Percentiles rank a stretch among this genome's conserved stretches.
Evolutionary conservation across 768 basidiomycete species (phyloP).

Genomic region (Leucosporidium scottii): DNA sequence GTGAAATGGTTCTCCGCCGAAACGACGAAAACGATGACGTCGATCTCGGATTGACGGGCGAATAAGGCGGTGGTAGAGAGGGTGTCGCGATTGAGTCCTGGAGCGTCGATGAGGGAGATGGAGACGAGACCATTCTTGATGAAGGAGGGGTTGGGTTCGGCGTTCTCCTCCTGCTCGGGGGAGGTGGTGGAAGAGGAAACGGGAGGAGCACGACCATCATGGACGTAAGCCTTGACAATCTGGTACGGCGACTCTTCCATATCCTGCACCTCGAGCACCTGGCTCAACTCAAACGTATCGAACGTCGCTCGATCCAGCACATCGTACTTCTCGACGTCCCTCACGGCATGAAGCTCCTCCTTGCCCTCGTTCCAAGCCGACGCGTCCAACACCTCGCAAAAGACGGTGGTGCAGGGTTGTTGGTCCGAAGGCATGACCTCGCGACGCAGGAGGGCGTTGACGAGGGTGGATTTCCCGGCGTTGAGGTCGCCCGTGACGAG

Average conservation of each 20-base stretch:
- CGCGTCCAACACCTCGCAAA: conserved; percentile 92
- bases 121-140: conserved; percentile 58
- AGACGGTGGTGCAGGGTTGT: conserved; percentile 93
- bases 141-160: conserved; percentile 22
- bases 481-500: conserved; percentile 97
- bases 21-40: conserved; percentile 96
- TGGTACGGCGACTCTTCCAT: conserved; percentile 61
- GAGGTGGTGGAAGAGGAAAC: no score
- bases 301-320: conserved; percentile 68
- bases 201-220: conserved; percentile 62
- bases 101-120: conserved; percentile 96
- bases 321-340: conserved; percentile 54
- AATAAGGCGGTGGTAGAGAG: conserved; percentile 92
- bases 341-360: conserved; percentile 80
- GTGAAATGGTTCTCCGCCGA: conserved; percentile 99
- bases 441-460: conserved; percentile 84
- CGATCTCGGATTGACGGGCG: conserved; percentile 92
- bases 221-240: conserved; percentile 80
- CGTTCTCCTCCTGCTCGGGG: neutral
- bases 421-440: conserved; percentile 96
- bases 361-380: conserved; percentile 61
- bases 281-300: conserved; percentile 56
- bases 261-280: conserved; percentile 71
- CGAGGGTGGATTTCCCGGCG: conserved; percentile 95
- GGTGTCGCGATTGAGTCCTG: conserved; percentile 91